These are phyloP conservation scores for Vigna reflexopilosa DNA, from an alignment of 306 rosid genomes.

Conservation along the genomic window DNA sequence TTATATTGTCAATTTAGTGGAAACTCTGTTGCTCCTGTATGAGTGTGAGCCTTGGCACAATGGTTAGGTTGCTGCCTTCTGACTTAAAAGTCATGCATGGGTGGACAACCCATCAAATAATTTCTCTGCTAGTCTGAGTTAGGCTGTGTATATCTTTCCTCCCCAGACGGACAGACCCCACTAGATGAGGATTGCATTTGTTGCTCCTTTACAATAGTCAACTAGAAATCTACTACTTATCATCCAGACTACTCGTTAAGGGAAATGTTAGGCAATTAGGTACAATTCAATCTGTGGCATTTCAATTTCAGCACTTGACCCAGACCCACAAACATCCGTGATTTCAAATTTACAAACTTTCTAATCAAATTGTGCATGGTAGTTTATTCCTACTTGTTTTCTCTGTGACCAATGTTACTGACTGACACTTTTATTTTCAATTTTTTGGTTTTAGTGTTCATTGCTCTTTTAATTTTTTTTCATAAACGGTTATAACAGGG, in stretches of 20 bases:
- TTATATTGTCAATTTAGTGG: constrained; percentile 1
- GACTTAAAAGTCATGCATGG: background rate
- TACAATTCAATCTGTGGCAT: background rate
- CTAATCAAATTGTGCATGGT: constrained; percentile 14
- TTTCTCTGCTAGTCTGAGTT: no score
- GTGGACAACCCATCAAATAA: no score
- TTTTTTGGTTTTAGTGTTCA: background rate
- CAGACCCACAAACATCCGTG: background rate
- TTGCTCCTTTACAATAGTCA: background rate
- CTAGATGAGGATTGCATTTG: background rate
- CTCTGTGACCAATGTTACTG: background rate
- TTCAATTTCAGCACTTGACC: constrained; percentile 27
- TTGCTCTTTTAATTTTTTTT: constrained; percentile 13
- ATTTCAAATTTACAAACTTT: constrained; percentile 1
- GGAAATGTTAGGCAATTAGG: background rate
- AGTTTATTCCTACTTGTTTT: background rate
- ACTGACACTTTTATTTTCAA: background rate
- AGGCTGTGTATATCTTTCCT: background rate
- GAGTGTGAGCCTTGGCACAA: constrained; percentile 15
- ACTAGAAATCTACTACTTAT: background rate
- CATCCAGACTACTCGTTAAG: background rate
- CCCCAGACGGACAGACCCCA: background rate
- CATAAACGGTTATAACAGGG: constrained; percentile 63
- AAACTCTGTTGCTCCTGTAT: constrained; percentile 1
- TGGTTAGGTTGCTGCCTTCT: background rate